Evolutionary conservation across 768 basidiomycete species (phyloP), one percentile per base, ranked within the genome.

Genomic region (Lyophyllum decastes): DNA sequence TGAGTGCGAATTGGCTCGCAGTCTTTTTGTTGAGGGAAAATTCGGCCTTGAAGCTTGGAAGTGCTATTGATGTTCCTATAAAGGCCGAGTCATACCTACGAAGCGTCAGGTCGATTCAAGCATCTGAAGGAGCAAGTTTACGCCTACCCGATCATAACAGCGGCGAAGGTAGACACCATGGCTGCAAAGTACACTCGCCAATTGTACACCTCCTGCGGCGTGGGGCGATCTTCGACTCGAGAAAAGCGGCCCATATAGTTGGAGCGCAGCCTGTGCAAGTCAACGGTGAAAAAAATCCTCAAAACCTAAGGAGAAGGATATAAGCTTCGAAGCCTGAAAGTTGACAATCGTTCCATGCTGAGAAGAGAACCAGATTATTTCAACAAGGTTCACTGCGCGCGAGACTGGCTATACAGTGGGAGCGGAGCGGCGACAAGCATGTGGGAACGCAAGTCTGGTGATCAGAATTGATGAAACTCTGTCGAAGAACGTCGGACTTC

Each of bases 51-150:
- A 82, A 83, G 26, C 74, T 75, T 1, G 63, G 46, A 25, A 76
- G 65, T 35, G 78, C 68, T 56, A 81, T 72, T 0, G 79, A 76
- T 0, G 76, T 78, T 10, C 80, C 78, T 54, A 81, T 76, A 66
- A 81, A 81, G 7, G 77, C 78, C 8, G 73, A 73, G 61, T 79
- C 78, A 63, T 78, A 76, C 38, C 71, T 72, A 22, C 22, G 25
- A 25, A 46, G 33, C 16, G 49, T 50, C 57, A 58, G 49, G 40
- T 46, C 17, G 34, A 45, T 25, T 33, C 6, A 38, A 41, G 25
- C 17, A 8, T 46, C 22, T 27, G 22, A 35, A 35, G 35, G n/a
- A n/a, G 44, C 22, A 49, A 26, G 19, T 41, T 17, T 21, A 25
- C 8, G 56, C 66, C 19, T 58, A 75, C 64, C 76, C 76, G 54